Percentiles rank a stretch among this genome's conserved stretches.
Conservation (phyloP, 768 basidiomycete species). For the Leccinum sublutescens region DNA sequence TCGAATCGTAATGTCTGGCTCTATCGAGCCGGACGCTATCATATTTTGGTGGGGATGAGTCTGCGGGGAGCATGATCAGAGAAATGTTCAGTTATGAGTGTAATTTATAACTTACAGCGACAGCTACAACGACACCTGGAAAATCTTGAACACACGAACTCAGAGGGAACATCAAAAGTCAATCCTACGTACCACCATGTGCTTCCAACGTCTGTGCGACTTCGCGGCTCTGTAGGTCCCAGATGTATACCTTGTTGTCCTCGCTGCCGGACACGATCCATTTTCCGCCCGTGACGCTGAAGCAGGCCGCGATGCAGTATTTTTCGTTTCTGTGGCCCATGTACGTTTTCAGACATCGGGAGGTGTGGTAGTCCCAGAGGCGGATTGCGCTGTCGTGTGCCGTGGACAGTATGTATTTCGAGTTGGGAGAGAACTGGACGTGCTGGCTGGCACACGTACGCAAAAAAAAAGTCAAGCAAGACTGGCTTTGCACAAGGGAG, state of each 20-base stretch:
- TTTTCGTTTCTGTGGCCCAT: slow-evolving; percentile 78
- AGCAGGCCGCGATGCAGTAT: slow-evolving; percentile 82
- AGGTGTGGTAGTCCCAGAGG: slow-evolving; percentile 93
- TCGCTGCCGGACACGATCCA: slow-evolving; percentile 94
- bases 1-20: slow-evolving; percentile 76
- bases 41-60: slow-evolving; percentile 85
- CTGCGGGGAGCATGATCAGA: slow-evolving; percentile 35
- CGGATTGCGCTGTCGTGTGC: slow-evolving; percentile 92
- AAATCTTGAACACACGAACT: slow-evolving; percentile 4
- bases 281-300: slow-evolving; percentile 80
- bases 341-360: slow-evolving; percentile 89
- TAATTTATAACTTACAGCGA: slow-evolving; percentile 59
- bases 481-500: too few species aligned
- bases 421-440: slow-evolving; percentile 94
- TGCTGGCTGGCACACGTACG: slow-evolving; percentile 57
- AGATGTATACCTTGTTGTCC: slow-evolving; percentile 85
- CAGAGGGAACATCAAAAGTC: background rate
- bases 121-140: slow-evolving; percentile 67
- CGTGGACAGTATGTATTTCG: slow-evolving; percentile 90
- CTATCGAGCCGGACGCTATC: slow-evolving; percentile 86
- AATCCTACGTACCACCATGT: slow-evolving; percentile 54
- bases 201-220: slow-evolving; percentile 78
- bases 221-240: slow-evolving; percentile 88
- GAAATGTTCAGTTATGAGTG: background rate
- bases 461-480: background rate